A percentile compares a stretch with the other conserved stretches of the same genome.
Conservation (phyloP, 257 asterid genomes). For the Lithospermum erythrorhizon region DNA sequence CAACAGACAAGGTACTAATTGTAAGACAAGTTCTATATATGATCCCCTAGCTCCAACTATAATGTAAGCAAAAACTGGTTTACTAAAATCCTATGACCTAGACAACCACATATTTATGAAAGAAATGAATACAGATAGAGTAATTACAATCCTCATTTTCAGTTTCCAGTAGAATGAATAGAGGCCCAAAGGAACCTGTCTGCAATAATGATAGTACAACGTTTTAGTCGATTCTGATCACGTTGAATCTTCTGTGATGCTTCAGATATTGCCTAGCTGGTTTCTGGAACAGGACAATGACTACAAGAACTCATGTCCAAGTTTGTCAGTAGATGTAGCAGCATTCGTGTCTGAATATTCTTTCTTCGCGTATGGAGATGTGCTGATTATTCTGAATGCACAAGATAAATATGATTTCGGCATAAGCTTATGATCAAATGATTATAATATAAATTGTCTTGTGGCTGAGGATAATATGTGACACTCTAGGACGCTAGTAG, state of each 20-base stretch:
- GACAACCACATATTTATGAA: not conserved
- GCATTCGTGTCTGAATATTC: not conserved
- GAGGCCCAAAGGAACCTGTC: too few relatives aligned
- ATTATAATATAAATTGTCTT: too few relatives aligned
- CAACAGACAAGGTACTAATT: too few relatives aligned
- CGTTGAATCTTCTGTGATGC: not conserved
- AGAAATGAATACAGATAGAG: not conserved
- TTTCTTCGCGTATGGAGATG: constrained; percentile 40
- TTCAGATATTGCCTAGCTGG: not conserved
- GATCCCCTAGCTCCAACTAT: not conserved
- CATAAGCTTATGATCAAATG: not conserved
- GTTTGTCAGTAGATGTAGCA: not conserved
- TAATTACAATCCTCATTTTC: not conserved
- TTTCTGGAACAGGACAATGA: not conserved
- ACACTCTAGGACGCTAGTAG: too few relatives aligned
- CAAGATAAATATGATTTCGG: not conserved
- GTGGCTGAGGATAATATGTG: too few relatives aligned
- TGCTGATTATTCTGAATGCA: constrained; percentile 35
- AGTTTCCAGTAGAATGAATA: not conserved
- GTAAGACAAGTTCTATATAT: not conserved
- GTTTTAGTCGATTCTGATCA: not conserved
- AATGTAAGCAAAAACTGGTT: not conserved
- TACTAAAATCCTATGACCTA: not conserved
- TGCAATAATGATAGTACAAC: too few relatives aligned
- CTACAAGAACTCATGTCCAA: not conserved